Base-by-base conservation (phyloP, 164 flowering plant species). In the Warburgia ugandensis region DNA sequence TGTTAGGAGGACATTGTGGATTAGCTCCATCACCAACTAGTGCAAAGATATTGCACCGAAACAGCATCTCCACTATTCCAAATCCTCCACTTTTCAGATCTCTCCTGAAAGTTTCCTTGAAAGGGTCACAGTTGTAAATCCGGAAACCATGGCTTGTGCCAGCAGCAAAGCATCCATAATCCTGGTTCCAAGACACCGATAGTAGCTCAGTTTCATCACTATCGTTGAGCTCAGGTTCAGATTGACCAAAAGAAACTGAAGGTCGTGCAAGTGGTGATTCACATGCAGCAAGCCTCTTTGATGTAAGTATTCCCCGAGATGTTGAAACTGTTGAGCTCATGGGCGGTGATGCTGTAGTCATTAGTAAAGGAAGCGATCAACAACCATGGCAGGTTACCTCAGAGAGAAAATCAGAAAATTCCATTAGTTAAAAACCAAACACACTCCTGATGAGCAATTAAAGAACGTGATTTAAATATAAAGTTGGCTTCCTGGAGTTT, bases 151-250 rank as follows among this genome's bases (percentile, higher is more conserved):
- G 59, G 53, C 59, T 76, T n/a, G 80, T 76, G 20, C 80, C 84
- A 10, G 77, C 84, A 41, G 80, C 74, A 66, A 78, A 75, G 63
- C 84, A 78, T 48, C 73, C 69, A 47, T 65, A 73, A 42, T 78
- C 84, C 68, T 78, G 84, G 63, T 78, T 78, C 84, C 84, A 78
- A 16, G 80, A 69, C 48, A 72, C 75, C 17, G 69, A 69, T 19
- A 73, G 50, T 27, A 78, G 55, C 45, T 53, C 56, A 17, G 16
- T 14, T 10, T 68, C 77, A 29, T 72, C 79, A 55, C 29, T 53
- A n/a, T 70, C 75, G 50, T 35, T 64, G 16, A 56, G 45, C 19
- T 74, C 75, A 29, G 59, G 41, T 36, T 69, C 69, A 45, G 67
- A 11, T 28, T 45, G 66, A 54, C 29, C 44, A 51, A 55, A 64